These are phyloP conservation scores for Ganoderma sinense DNA, from an alignment of 1,284 basidiomycete species.

Conservation along the genomic window DNA sequence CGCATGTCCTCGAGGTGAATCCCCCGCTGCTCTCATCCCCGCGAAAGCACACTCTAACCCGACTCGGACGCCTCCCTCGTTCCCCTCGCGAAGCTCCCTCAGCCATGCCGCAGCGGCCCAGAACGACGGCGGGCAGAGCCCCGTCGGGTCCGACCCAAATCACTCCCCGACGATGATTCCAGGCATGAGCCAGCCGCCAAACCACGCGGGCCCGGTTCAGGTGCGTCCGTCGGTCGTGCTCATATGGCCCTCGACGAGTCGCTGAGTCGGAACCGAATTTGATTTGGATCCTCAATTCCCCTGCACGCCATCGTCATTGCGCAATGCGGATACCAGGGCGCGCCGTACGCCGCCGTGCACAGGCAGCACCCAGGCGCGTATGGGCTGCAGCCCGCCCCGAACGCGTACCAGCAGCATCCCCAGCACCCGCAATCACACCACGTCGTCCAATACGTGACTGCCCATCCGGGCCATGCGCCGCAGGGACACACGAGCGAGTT, in stretches of 20 bases:
- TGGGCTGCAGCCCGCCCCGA: constrained; percentile 10
- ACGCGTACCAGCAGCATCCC: constrained; percentile 14
- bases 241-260: not conserved
- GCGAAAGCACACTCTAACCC: not conserved
- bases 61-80: not conserved
- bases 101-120: constrained; percentile 24
- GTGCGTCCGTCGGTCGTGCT: constrained; percentile 13
- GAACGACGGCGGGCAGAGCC: constrained; percentile 11
- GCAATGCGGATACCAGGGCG: not conserved
- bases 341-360: constrained; percentile 21
- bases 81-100: constrained; percentile 22
- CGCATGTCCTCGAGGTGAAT: constrained; percentile 28
- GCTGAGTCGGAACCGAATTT: not conserved
- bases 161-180: constrained; percentile 28
- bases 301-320: not conserved
- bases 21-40: not conserved
- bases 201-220: constrained; percentile 28
- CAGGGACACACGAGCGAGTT: constrained; percentile 7
- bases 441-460: constrained; percentile 25
- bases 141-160: constrained; percentile 26
- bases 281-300: not conserved
- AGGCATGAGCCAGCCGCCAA: constrained; percentile 30
- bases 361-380: constrained; percentile 15
- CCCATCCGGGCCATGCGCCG: constrained; percentile 12
- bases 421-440: constrained; percentile 17